These are phyloP conservation scores for Senna tora DNA, from an alignment of 306 rosid species.

Conservation along the genomic window DNA sequence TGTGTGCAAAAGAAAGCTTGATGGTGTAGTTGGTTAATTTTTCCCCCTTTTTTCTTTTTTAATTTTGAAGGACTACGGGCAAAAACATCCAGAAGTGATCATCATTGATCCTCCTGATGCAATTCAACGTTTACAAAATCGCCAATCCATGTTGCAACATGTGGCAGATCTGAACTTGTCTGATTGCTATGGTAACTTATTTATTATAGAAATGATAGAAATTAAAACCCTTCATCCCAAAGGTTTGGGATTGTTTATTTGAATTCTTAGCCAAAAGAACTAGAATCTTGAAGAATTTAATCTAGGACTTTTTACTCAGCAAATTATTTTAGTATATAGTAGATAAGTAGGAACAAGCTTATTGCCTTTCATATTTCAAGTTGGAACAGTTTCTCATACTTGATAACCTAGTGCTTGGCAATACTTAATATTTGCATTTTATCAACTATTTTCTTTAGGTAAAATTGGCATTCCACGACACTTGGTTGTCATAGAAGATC, in stretches of 20 bases:
- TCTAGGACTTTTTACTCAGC: constrained; percentile 1
- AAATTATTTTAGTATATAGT: constrained; percentile 3
- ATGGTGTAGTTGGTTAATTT: constrained; percentile 29
- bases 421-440: neutral
- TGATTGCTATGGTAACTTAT: constrained; percentile 52
- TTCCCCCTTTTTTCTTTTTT: neutral
- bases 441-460: constrained; percentile 41
- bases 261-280: constrained; percentile 7
- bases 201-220: neutral
- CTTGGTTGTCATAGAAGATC: constrained; percentile 47
- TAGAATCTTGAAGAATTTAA: constrained; percentile 4
- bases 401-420: neutral
- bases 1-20: constrained; percentile 10
- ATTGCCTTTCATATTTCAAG: constrained; percentile 7
- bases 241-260: constrained; percentile 26
- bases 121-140: constrained; percentile 56
- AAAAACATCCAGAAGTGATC: constrained; percentile 51
- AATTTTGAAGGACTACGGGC: constrained; percentile 54
- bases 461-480: constrained; percentile 57
- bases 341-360: constrained; percentile 16
- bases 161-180: constrained; percentile 58
- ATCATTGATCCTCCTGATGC: constrained; percentile 58
- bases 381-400: neutral
- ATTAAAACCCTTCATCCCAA: constrained; percentile 2
- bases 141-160: constrained; percentile 63